phyloP scores from a whole-genome alignment of 441 rosid species.

The Pelargonium australe region DNA sequence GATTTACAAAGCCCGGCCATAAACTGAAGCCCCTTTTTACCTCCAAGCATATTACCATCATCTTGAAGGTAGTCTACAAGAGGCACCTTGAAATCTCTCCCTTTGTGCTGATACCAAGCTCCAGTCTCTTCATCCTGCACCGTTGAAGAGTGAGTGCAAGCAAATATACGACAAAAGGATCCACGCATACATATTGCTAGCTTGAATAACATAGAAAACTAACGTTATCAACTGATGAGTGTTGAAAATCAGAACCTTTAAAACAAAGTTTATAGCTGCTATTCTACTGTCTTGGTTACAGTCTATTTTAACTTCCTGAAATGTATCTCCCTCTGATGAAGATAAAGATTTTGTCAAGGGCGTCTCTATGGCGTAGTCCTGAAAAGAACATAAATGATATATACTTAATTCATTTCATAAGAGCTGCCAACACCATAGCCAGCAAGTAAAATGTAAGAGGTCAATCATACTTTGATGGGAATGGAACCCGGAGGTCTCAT shows the following conservation, averaged over 20 bases:
- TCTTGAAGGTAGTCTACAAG: slow-evolving; percentile 48
- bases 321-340: slow-evolving; percentile 31
- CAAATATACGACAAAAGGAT: neutral
- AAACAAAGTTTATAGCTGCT: slow-evolving; percentile 76
- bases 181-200: neutral
- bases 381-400: slow-evolving; percentile 4
- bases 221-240: slow-evolving; percentile 8
- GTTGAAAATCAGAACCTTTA: slow-evolving; percentile 56
- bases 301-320: slow-evolving; percentile 61
- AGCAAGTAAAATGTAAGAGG: neutral
- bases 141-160: neutral
- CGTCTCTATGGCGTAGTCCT: slow-evolving; percentile 94
- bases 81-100: slow-evolving; percentile 84
- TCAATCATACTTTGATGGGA: slow-evolving; percentile 51
- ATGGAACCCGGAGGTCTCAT: slow-evolving; percentile 86
- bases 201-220: neutral
- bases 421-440: neutral
- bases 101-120: slow-evolving; percentile 82
- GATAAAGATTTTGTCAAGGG: slow-evolving; percentile 54
- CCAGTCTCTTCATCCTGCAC: slow-evolving; percentile 85
- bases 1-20: slow-evolving; percentile 39
- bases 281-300: slow-evolving; percentile 43
- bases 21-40: slow-evolving; percentile 39
- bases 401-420: neutral
- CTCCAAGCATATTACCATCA: slow-evolving; percentile 45